Evolutionary conservation across 2,329 filamentous ascomycete genomes (phyloP).

Genomic region (Graphium sp.): DNA sequence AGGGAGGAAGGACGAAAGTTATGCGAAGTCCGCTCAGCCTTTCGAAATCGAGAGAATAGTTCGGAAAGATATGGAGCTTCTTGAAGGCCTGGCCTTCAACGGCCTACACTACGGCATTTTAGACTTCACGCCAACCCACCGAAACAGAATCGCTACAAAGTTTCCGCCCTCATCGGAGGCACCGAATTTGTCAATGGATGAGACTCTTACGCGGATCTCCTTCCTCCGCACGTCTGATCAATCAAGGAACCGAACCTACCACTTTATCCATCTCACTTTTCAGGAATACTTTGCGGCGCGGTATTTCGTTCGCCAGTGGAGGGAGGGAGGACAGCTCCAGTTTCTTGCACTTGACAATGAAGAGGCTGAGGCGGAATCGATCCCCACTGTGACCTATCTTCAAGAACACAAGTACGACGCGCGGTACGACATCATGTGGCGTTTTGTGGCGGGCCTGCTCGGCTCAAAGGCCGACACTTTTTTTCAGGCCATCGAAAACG

Average conservation of each 20-base stretch:
- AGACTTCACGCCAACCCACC: constrained; percentile 13
- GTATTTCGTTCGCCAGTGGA: constrained; percentile 3
- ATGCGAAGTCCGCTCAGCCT: constrained; percentile 1
- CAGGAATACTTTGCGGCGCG: constrained; percentile 5
- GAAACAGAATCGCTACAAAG: constrained; percentile 7
- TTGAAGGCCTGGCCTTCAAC: constrained; percentile 17
- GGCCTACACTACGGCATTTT: constrained; percentile 15
- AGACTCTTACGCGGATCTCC: constrained; percentile 12
- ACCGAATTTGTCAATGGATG: constrained; percentile 4
- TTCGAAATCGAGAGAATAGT: constrained; percentile 4
- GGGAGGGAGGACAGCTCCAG: not conserved
- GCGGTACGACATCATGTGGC: constrained; percentile 2
- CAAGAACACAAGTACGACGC: constrained; percentile 1
- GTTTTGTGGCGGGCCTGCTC: constrained; percentile 2
- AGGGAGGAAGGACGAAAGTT: constrained; percentile 8
- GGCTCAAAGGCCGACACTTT: not conserved
- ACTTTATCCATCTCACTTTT: constrained; percentile 19
- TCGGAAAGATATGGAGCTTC: constrained; percentile 9
- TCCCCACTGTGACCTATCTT: constrained; percentile 1
- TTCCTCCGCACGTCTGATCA: constrained; percentile 17
- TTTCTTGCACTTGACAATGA: constrained; percentile 1
- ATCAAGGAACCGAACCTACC: constrained; percentile 11
- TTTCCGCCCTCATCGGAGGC: constrained; percentile 3
- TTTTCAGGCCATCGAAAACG: constrained; percentile 8
- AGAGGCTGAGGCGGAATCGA: not conserved